Evolutionary conservation across 345 rosid genomes (phyloP).

Genomic region (Erysimum cheiranthoides): DNA sequence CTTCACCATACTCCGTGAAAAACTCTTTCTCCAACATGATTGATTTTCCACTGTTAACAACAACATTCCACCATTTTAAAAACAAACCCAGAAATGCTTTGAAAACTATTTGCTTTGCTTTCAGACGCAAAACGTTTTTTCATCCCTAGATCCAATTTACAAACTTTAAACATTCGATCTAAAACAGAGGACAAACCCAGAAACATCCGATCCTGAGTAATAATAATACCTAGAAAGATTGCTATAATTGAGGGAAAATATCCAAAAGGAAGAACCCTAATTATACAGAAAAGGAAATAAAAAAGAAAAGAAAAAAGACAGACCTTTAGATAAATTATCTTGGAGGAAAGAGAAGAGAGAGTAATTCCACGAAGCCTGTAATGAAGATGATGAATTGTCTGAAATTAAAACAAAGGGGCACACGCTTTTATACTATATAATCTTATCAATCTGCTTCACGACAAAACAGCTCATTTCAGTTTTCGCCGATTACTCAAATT

Average conservation of each 20-base stretch:
- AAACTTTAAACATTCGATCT: background rate
- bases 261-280: constrained; percentile 31
- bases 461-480: constrained; percentile 38
- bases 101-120: background rate
- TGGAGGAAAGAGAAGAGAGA: constrained; percentile 29
- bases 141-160: constrained; percentile 7
- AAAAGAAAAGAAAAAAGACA: background rate
- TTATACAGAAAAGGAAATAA: background rate
- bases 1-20: constrained; percentile 97
- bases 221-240: background rate
- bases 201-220: constrained; percentile 3
- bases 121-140: background rate
- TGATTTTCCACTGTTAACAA: constrained; percentile 14
- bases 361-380: constrained; percentile 34
- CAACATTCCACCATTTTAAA: constrained; percentile 1
- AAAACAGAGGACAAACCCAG: background rate
- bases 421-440: constrained; percentile 39
- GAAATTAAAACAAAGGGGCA: constrained; percentile 22
- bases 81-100: constrained; percentile 4
- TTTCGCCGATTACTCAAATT: constrained; percentile 13
- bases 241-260: background rate
- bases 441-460: constrained; percentile 4
- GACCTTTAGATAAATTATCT: constrained; percentile 26
- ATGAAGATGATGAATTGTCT: constrained; percentile 33
- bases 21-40: constrained; percentile 85